Conservation (phyloP, 805 yeast genomes). For the Wickerhamomyces sydowiorum region DNA sequence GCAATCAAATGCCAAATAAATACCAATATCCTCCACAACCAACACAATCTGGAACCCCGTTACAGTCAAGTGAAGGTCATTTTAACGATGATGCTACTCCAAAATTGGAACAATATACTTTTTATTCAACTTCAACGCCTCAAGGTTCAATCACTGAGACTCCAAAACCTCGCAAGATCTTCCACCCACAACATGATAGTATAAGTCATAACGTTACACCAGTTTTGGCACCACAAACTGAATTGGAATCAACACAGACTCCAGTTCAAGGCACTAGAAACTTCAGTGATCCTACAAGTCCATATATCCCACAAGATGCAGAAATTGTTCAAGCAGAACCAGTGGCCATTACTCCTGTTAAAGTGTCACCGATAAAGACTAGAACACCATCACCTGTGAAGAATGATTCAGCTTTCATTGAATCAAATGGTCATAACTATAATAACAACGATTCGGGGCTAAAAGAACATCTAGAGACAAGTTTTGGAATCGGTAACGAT, state of each 20-base stretch:
- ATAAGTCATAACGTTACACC: conserved; percentile 15
- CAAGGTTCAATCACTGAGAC: conserved; percentile 2
- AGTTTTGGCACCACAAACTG: neutral
- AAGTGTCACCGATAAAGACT: neutral
- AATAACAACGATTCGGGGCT: no score
- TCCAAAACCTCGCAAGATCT: conserved; percentile 2
- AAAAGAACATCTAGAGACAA: neutral
- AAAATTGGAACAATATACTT: neutral
- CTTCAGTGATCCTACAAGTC: neutral
- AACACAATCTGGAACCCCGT: neutral
- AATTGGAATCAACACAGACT: neutral
- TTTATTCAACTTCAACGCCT: neutral
- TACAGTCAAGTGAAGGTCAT: no score
- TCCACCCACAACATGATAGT: neutral
- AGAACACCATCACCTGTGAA: neutral
- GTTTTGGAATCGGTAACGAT: conserved; percentile 5
- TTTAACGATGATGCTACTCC: no score
- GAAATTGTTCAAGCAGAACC: neutral
- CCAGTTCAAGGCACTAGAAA: neutral
- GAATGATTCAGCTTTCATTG: neutral
- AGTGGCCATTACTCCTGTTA: neutral
- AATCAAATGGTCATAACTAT: no score
- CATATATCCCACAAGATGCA: neutral
- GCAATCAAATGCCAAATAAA: neutral
- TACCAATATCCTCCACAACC: neutral